Evolutionary conservation across 2,329 filamentous ascomycete species (phyloP).

Genomic region (Aspergillus brasiliensis): DNA sequence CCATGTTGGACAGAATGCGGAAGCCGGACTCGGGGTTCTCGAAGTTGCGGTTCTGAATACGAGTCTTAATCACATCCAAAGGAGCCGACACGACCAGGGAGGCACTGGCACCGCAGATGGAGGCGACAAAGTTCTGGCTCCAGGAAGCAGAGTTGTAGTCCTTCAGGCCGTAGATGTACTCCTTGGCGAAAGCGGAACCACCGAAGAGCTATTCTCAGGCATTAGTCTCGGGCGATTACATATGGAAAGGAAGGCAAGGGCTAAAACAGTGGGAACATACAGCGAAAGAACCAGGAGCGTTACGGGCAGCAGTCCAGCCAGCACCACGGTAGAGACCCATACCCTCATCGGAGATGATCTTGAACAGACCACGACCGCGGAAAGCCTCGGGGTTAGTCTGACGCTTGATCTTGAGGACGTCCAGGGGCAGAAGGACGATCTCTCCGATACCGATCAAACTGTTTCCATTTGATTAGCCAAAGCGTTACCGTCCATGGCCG

Average conservation of each 20-base stretch:
- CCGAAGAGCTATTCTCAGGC: constrained; percentile 74
- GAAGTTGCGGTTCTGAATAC: constrained; percentile 98
- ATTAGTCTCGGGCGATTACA: constrained; percentile 6
- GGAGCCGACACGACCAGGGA: constrained; percentile 96
- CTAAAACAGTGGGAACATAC: constrained; percentile 56
- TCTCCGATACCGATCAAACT: constrained; percentile 96
- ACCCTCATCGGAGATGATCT: constrained; percentile 89
- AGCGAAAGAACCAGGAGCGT: constrained; percentile 94
- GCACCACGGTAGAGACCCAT: constrained; percentile 95
- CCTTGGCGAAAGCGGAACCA: constrained; percentile 95
- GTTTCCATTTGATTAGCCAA: constrained; percentile 1
- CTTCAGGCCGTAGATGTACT: constrained; percentile 83
- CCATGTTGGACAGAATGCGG: constrained; percentile 89
- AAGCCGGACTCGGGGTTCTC: constrained; percentile 95
- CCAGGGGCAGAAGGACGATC: constrained; percentile 89
- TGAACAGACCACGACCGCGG: constrained; percentile 85
- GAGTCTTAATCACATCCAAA: constrained; percentile 95
- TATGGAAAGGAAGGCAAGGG: constrained; percentile 16
- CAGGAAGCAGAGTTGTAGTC: constrained; percentile 96
- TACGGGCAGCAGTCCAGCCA: constrained; percentile 96
- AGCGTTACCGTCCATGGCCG: too few species aligned
- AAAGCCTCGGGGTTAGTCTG: constrained; percentile 99
- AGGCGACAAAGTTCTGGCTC: constrained; percentile 96
- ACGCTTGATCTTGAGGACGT: constrained; percentile 98
- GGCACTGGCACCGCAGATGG: constrained; percentile 89